Percentiles rank a stretch among this genome's conserved stretches.
Conservation (phyloP, 192 early-diverging fungal genomes). For the Coemansia sp. region DNA sequence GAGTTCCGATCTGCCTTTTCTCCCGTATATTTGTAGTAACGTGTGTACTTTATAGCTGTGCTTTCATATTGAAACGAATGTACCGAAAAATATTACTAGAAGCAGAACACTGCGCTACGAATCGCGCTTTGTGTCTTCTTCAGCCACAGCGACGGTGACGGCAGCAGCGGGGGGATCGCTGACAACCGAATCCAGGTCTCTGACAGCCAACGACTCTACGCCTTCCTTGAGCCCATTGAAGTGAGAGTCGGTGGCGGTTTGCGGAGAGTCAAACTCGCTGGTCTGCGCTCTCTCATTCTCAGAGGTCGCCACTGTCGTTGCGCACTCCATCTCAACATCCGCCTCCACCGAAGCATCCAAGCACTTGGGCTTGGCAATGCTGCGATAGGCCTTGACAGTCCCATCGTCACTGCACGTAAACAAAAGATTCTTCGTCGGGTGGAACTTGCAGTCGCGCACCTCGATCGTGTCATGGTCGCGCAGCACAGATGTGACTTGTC, state of each 20-base stretch:
- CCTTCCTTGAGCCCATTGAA: constrained; percentile 33
- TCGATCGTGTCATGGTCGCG: constrained; percentile 90
- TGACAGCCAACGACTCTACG: constrained; percentile 45
- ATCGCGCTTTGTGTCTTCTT: background rate
- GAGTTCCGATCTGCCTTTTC: background rate
- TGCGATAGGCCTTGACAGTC: constrained; percentile 59
- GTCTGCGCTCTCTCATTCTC: background rate
- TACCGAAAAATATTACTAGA: too few relatives aligned
- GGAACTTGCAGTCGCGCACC: constrained; percentile 90
- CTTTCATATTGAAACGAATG: too few relatives aligned
- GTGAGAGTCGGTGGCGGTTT: constrained; percentile 38
- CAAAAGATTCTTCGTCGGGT: constrained; percentile 73
- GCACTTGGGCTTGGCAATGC: constrained; percentile 14
- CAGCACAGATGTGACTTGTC: constrained; percentile 72
- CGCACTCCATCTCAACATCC: constrained; percentile 11
- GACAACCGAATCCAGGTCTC: constrained; percentile 5
- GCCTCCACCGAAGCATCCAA: background rate
- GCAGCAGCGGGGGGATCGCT: background rate
- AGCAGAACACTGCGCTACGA: background rate
- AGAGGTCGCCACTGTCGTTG: background rate
- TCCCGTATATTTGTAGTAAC: background rate
- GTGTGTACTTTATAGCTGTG: background rate
- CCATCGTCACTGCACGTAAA: constrained; percentile 87
- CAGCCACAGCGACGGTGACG: background rate
- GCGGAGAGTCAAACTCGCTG: constrained; percentile 17